Base-by-base conservation (phyloP, 495 filamentous ascomycete genomes). In the Podospora pseudocomata region DNA sequence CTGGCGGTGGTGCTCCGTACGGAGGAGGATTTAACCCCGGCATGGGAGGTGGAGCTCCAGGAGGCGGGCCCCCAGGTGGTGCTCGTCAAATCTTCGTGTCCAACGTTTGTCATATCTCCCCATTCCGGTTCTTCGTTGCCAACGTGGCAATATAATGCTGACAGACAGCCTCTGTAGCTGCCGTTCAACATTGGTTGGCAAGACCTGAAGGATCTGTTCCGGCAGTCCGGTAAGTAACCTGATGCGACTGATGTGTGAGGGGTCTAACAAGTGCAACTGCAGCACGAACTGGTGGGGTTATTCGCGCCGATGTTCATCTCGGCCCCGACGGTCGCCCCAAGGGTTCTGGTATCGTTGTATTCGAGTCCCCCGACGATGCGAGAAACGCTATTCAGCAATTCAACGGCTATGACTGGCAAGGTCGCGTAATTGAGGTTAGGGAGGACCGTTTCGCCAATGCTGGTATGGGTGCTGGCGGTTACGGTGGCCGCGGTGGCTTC, bases 391-490 rank as follows among this genome's bases (percentile, higher is more conserved):
- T 99, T 73, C 85, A 90, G 65, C 94, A 97, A 76, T 98, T 97
- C 83, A 98, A 99, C 76, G 94, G 94, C 67, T 97, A 96, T 77
- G 95, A 99, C 62, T 99, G 95, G 95, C 94, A 99, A 78, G 95
- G 95, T 20, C 91, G 95, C 68, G 78, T 88, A 65, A 85, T 99
- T 49, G 96, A 98, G 77, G 95, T 99, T 63, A 93, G 96, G 69
- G 96, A 98, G 77, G 95, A 99, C 79, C 90, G 96, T 53, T 99
- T 94, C 77, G 96, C 96, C 53, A 89, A 87, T 66, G 77, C 87
- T 27, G 85, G 84, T 34, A 83, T 84, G 60, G 84, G 85, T 62
- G 80, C 77, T 57, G 87, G 88, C 28, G 85, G 87, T 26, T 84
- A 83, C 72, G 86, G 61, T 49, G 30, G 61, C 30, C 19, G 27